phyloP scores from a whole-genome alignment of 257 asterid genomes.

The Solanum sejunctum region DNA sequence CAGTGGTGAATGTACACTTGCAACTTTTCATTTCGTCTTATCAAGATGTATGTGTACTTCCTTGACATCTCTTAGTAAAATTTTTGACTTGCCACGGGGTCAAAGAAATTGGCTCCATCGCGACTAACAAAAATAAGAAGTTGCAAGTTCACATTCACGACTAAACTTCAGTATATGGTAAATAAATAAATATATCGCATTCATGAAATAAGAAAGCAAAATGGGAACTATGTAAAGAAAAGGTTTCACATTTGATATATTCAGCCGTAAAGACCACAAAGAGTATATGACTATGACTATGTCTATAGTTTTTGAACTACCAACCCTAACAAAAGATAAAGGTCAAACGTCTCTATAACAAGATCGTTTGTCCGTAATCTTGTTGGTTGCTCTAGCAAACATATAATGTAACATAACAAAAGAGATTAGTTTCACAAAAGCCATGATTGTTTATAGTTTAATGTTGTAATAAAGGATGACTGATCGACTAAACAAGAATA shows the following conservation, averaged over 20 bases:
- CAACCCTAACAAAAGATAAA: background rate
- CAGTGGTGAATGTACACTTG: too few species aligned
- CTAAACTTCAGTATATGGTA: too few species aligned
- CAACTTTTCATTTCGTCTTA: too few species aligned
- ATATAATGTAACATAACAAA: background rate
- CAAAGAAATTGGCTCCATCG: background rate
- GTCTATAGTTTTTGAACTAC: background rate
- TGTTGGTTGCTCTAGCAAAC: background rate
- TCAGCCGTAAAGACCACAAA: background rate
- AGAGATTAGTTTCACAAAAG: background rate
- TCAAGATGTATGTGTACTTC: too few species aligned
- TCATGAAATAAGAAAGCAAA: background rate
- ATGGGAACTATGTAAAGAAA: background rate
- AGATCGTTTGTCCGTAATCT: background rate
- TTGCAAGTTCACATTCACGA: background rate
- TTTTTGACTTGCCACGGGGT: background rate
- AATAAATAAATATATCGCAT: too few species aligned
- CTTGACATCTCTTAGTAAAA: background rate
- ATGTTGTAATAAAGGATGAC: background rate
- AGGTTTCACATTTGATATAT: background rate
- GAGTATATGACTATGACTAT: background rate
- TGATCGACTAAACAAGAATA: background rate
- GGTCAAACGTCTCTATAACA: background rate
- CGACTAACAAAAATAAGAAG: background rate
- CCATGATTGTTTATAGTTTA: background rate